These are phyloP conservation scores for Solanum gandarillasii DNA, from an alignment of 257 asterid species.

Conservation along the genomic window DNA sequence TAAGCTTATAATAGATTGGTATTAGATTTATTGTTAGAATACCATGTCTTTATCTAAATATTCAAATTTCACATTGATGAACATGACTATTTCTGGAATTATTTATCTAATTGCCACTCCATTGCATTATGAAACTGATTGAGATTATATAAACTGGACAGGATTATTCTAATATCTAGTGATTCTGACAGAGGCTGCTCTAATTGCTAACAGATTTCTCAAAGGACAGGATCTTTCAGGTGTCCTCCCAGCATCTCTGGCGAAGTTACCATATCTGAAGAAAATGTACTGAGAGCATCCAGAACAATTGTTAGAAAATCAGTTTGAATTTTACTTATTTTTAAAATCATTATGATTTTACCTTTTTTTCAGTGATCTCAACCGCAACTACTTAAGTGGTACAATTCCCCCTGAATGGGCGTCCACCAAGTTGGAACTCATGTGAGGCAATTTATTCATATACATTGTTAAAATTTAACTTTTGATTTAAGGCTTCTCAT, in stretches of 20 bases:
- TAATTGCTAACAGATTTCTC: slow-evolving; percentile 23
- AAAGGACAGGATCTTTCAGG: slow-evolving; percentile 51
- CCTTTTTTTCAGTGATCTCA: slow-evolving; percentile 34
- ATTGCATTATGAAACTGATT: background rate
- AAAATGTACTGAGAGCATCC: slow-evolving; percentile 19
- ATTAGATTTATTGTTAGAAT: background rate
- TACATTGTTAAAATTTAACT: background rate
- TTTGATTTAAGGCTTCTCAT: background rate
- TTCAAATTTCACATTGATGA: background rate
- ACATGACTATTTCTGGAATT: background rate
- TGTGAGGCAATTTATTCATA: slow-evolving; percentile 23
- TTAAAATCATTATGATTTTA: background rate
- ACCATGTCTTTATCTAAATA: background rate
- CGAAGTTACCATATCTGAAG: slow-evolving; percentile 37
- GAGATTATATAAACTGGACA: background rate
- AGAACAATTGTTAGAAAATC: background rate
- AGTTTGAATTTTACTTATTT: background rate
- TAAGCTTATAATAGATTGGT: background rate
- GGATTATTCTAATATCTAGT: background rate
- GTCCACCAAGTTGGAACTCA: slow-evolving; percentile 19
- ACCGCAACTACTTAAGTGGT: slow-evolving; percentile 47
- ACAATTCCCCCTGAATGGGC: slow-evolving; percentile 62
- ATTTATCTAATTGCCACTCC: background rate
- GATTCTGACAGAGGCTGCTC: background rate
- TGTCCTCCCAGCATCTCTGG: slow-evolving; percentile 48